Percentiles rank a stretch among this genome's conserved stretches.
These are phyloP conservation scores for Fagus sylvatica DNA, from an alignment of 306 rosid species.

Conservation along the genomic window DNA sequence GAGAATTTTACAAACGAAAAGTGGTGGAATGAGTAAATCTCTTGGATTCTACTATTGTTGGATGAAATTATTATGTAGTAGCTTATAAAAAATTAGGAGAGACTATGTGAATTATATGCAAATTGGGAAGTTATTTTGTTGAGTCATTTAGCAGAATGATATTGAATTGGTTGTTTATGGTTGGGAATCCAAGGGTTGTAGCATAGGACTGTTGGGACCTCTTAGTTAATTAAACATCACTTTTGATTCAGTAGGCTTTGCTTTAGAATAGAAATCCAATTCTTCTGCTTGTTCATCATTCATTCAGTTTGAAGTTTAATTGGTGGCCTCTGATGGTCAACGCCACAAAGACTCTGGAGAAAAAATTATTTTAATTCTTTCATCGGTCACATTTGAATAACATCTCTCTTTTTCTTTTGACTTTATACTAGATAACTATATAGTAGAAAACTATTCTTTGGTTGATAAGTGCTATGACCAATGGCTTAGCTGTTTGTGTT, in stretches of 20 bases:
- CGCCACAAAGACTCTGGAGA: not conserved
- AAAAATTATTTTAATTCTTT: not conserved
- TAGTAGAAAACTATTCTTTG: not conserved
- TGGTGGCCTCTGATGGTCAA: not conserved
- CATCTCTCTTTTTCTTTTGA: not conserved
- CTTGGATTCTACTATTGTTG: not conserved
- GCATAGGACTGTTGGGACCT: not conserved
- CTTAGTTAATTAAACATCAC: not conserved
- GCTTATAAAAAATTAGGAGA: not conserved
- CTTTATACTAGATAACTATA: too few species aligned
- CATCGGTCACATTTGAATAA: not conserved
- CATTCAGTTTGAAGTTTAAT: not conserved
- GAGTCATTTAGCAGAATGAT: slow-evolving; percentile 2
- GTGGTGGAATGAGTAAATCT: not conserved
- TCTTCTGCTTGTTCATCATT: not conserved
- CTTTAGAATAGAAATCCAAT: not conserved
- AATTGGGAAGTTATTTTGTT: not conserved
- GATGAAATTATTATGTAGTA: not conserved
- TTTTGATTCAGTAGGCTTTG: not conserved
- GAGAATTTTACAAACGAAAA: not conserved
- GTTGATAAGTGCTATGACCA: not conserved
- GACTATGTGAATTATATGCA: not conserved
- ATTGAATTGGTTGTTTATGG: not conserved
- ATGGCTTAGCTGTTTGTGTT: not conserved
- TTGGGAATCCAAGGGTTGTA: not conserved